phyloP scores from a whole-genome alignment of 441 rosid species.

The Adansonia gregorii region DNA sequence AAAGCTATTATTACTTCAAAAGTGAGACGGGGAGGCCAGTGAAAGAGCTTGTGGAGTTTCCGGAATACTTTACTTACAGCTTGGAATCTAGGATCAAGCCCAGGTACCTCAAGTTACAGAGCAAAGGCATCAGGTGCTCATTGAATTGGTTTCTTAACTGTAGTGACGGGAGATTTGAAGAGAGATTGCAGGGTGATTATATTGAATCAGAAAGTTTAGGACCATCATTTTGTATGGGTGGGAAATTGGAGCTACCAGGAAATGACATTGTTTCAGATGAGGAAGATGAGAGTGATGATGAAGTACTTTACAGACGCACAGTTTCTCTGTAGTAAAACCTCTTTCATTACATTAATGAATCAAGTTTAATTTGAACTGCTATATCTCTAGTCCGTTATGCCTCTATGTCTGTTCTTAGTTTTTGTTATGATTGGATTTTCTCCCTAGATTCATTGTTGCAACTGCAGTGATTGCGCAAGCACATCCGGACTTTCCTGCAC shows the following conservation, averaged over 20 bases:
- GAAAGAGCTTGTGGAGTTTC: constrained; percentile 76
- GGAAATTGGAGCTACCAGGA: constrained; percentile 67
- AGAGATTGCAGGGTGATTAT: constrained; percentile 63
- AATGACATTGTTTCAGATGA: constrained; percentile 59
- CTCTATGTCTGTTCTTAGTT: neutral
- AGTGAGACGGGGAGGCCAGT: constrained; percentile 80
- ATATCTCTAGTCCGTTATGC: neutral
- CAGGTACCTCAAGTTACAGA: constrained; percentile 64
- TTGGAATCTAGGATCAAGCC: constrained; percentile 86
- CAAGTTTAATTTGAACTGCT: neutral
- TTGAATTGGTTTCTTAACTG: constrained; percentile 80
- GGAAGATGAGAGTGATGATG: constrained; percentile 76
- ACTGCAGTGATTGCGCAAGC: neutral
- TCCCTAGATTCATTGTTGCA: neutral
- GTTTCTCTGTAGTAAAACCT: constrained; percentile 52
- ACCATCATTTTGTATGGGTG: constrained; percentile 67
- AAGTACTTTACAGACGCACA: constrained; percentile 62
- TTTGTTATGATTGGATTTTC: neutral
- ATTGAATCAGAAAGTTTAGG: constrained; percentile 59
- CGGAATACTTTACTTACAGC: constrained; percentile 76
- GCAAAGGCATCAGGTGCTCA: constrained; percentile 69
- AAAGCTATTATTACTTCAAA: constrained; percentile 68
- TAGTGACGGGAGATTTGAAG: constrained; percentile 80
- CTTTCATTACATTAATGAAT: constrained; percentile 23
- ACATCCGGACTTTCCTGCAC: neutral